phyloP scores from a whole-genome alignment of 2,329 filamentous ascomycete species.

The Leptographium radiaticola region DNA sequence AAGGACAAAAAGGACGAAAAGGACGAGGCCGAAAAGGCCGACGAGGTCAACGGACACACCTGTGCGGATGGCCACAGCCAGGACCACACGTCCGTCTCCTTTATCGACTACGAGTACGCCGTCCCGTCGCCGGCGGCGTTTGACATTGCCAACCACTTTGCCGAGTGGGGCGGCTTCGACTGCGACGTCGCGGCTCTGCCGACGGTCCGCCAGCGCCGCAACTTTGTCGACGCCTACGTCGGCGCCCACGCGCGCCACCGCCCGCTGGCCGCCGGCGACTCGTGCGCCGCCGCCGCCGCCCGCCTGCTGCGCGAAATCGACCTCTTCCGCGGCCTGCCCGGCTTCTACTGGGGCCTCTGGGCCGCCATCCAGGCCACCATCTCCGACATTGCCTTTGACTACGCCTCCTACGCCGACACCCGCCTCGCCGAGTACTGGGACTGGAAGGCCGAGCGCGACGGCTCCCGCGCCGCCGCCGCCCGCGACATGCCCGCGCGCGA shows the following conservation, averaged over 20 bases:
- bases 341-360: slow-evolving; percentile 91
- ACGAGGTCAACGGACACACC: no score
- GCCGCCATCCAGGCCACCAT: slow-evolving; percentile 88
- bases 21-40: no score
- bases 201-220: slow-evolving; percentile 58
- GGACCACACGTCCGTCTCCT: no score
- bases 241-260: slow-evolving; percentile 48
- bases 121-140: slow-evolving; percentile 90
- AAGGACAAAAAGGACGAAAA: not conserved
- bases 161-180: slow-evolving; percentile 95
- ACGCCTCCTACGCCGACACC: slow-evolving; percentile 77
- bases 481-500: slow-evolving; percentile 62
- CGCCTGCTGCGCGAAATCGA: slow-evolving; percentile 73
- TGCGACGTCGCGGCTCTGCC: slow-evolving; percentile 82
- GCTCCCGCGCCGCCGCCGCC: slow-evolving; percentile 37
- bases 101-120: slow-evolving; percentile 98
- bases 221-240: slow-evolving; percentile 78
- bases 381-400: slow-evolving; percentile 93
- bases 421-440: slow-evolving; percentile 85
- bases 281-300: slow-evolving; percentile 24
- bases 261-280: not conserved
- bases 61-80: no score
- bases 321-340: slow-evolving; percentile 74
- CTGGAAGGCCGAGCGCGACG: slow-evolving; percentile 66
- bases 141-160: slow-evolving; percentile 95